Percentiles rank a stretch among this genome's conserved stretches.
These are phyloP conservation scores for Pelargonium myrrhifolium DNA, from an alignment of 441 rosid genomes.

Conservation along the genomic window DNA sequence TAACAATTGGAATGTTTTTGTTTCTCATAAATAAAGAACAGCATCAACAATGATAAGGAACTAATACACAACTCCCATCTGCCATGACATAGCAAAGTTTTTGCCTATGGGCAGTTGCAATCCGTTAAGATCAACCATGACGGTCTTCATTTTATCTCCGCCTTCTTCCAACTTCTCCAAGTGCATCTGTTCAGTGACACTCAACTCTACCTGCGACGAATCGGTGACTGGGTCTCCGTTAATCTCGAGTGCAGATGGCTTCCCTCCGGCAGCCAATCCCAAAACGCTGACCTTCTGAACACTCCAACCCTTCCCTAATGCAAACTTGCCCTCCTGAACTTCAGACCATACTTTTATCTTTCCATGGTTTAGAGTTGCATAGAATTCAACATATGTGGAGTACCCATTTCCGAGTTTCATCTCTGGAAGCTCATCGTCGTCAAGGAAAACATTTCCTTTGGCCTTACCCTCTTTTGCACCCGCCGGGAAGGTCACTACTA, in stretches of 20 bases:
- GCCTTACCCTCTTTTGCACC: constrained; percentile 59
- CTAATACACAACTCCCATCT: constrained; percentile 29
- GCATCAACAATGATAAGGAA: neutral
- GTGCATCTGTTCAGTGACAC: constrained; percentile 37
- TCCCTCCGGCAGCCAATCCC: constrained; percentile 50
- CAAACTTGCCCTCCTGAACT: constrained; percentile 67
- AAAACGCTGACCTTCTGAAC: constrained; percentile 55
- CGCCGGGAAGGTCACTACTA: constrained; percentile 63
- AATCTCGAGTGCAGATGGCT: constrained; percentile 36
- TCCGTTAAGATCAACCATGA: constrained; percentile 57
- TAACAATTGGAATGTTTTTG: neutral
- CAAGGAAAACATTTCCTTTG: constrained; percentile 59
- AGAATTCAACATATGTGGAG: constrained; percentile 52
- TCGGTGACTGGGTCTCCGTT: constrained; percentile 31
- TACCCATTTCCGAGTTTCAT: constrained; percentile 74
- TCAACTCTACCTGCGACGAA: constrained; percentile 28
- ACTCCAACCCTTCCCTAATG: constrained; percentile 63
- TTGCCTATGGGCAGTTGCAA: constrained; percentile 60
- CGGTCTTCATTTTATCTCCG: constrained; percentile 33
- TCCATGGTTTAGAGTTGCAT: constrained; percentile 50
- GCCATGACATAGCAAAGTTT: constrained; percentile 63
- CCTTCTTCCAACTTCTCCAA: constrained; percentile 28
- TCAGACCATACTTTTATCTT: constrained; percentile 73
- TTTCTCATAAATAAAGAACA: neutral
- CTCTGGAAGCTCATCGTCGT: constrained; percentile 81